Conservation (phyloP, 2,329 filamentous ascomycete genomes). For the Thielaviopsis euricoi region DNA sequence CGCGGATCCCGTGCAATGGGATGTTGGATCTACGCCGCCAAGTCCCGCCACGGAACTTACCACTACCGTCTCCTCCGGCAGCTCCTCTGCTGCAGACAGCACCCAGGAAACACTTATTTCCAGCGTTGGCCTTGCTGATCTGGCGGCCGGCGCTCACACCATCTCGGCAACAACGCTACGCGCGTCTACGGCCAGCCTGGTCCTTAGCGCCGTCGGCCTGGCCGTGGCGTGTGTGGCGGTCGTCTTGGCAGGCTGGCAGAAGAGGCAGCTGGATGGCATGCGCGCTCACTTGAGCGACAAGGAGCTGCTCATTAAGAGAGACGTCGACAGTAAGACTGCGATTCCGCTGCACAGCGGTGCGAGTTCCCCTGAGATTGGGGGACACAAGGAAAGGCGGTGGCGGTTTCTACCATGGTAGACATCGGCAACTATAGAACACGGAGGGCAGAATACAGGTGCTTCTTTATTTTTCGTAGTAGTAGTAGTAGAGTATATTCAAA, state of each 20-base stretch:
- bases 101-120: background rate
- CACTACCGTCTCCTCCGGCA: background rate
- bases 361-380: too few species aligned
- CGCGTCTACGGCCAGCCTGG: too few species aligned
- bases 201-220: too few species aligned
- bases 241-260: background rate
- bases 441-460: background rate
- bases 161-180: too few species aligned
- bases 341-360: background rate
- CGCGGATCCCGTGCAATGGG: conserved; percentile 33
- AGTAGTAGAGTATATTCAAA: background rate
- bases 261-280: background rate
- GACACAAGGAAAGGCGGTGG: too few species aligned
- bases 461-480: background rate
- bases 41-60: conserved; percentile 27
- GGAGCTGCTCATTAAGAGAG: background rate
- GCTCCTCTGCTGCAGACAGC: background rate
- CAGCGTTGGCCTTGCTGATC: too few species aligned
- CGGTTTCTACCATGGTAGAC: too few species aligned
- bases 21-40: conserved; percentile 41
- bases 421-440: too few species aligned
- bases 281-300: background rate
- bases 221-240: background rate
- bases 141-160: too few species aligned
- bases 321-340: background rate